Conservation (phyloP, 1,284 basidiomycete species). For the Malassezia pachydermatis region DNA sequence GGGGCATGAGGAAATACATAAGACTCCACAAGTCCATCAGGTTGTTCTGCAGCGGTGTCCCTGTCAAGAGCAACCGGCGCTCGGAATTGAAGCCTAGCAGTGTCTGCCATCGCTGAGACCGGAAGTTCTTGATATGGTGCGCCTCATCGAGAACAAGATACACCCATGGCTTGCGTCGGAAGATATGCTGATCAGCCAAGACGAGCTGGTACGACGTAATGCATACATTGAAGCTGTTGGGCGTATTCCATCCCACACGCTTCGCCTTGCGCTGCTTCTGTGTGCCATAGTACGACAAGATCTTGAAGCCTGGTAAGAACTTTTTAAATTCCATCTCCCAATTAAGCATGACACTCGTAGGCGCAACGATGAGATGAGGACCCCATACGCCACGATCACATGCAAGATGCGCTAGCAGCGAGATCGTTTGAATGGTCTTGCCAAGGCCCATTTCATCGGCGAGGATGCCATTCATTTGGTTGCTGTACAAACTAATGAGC, state of each 20-base stretch:
- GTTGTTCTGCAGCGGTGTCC: conserved; percentile 91
- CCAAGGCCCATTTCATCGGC: conserved; percentile 58
- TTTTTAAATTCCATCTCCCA: conserved; percentile 99
- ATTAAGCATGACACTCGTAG: conserved; percentile 86
- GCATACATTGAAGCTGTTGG: conserved; percentile 86
- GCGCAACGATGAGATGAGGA: conserved; percentile 87
- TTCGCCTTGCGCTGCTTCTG: conserved; percentile 86
- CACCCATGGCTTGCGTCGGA: conserved; percentile 89
- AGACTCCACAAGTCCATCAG: conserved; percentile 90
- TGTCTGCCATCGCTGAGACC: conserved; percentile 87
- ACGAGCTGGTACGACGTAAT: conserved; percentile 87
- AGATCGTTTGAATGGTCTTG: conserved; percentile 94
- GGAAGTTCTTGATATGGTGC: conserved; percentile 98
- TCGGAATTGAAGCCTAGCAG: conserved; percentile 86
- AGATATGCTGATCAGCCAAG: conserved; percentile 81
- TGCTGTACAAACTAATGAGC: conserved; percentile 78
- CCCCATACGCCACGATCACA: conserved; percentile 94
- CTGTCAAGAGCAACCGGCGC: conserved; percentile 74
- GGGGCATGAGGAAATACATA: conserved; percentile 90
- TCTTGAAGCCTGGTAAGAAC: conserved; percentile 85
- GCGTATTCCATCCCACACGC: conserved; percentile 85
- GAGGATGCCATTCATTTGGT: conserved; percentile 81
- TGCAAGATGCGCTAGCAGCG: conserved; percentile 80
- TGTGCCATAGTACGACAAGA: conserved; percentile 81
- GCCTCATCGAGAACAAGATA: conserved; percentile 95